Percentiles rank a stretch among this genome's conserved stretches.
Evolutionary conservation across 2,329 filamentous ascomycete genomes (phyloP).

Genomic region (Pseudocercospora cruenta): DNA sequence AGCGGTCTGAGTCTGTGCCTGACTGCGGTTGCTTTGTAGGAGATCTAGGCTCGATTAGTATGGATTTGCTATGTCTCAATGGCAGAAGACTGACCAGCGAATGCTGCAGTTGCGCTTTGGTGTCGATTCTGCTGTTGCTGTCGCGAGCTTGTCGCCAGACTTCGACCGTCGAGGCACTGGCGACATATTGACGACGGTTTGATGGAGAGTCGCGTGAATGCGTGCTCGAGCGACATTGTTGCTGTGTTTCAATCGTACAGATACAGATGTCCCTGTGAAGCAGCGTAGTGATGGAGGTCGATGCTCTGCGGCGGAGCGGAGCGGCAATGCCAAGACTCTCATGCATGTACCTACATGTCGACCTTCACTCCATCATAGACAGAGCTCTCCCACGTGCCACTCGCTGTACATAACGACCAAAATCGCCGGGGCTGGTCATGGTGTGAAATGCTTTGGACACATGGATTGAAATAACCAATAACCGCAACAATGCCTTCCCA

Average conservation of each 20-base stretch:
- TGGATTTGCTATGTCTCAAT: not conserved
- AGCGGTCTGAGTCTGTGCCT: not conserved
- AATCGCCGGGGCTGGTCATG: not conserved
- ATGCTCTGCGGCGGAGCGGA: not conserved
- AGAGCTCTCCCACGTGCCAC: not conserved
- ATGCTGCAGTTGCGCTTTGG: constrained; percentile 31
- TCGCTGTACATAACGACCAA: constrained; percentile 14
- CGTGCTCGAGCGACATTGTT: constrained; percentile 36
- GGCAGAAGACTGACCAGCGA: constrained; percentile 29
- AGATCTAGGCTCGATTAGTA: constrained; percentile 2
- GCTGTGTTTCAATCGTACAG: not conserved
- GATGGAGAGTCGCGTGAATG: constrained; percentile 34
- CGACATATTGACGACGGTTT: constrained; percentile 30
- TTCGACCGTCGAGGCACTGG: constrained; percentile 36
- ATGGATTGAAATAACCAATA: constrained; percentile 7
- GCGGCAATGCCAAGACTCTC: constrained; percentile 4
- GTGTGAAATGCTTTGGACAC: not conserved
- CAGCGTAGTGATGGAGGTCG: not conserved
- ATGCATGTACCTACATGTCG: not conserved
- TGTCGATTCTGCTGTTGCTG: constrained; percentile 31
- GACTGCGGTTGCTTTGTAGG: not conserved
- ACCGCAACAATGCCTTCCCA: constrained; percentile 59
- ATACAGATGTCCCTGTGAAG: not conserved
- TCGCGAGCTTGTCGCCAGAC: constrained; percentile 28
- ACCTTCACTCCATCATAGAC: constrained; percentile 7